phyloP scores from a whole-genome alignment of 2,329 filamentous ascomycete genomes.

The Colletotrichum falcatum region DNA sequence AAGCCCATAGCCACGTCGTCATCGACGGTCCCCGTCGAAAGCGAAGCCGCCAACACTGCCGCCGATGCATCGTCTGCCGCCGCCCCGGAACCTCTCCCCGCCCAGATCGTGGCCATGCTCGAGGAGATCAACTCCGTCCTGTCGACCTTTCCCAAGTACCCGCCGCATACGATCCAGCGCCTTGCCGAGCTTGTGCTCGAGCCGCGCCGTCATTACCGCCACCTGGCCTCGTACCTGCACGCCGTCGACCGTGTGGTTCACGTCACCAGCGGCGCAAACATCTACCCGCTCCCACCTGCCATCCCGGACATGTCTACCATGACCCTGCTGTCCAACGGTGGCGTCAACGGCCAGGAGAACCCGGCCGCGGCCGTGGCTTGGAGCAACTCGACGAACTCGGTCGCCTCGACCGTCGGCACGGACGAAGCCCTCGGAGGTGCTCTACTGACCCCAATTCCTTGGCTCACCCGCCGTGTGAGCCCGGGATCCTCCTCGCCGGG shows the following conservation, averaged over 20 bases:
- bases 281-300: slow-evolving; percentile 84
- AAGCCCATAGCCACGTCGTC: slow-evolving; percentile 52
- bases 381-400: slow-evolving; percentile 59
- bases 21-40: slow-evolving; percentile 49
- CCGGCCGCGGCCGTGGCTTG: slow-evolving; percentile 57
- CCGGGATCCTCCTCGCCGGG: slow-evolving; percentile 41
- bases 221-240: slow-evolving; percentile 86
- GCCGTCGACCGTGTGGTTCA: slow-evolving; percentile 91
- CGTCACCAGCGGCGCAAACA: slow-evolving; percentile 83
- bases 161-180: slow-evolving; percentile 93
- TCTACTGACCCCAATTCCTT: slow-evolving; percentile 92
- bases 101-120: slow-evolving; percentile 72
- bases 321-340: slow-evolving; percentile 70
- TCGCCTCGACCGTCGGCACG: slow-evolving; percentile 70
- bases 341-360: slow-evolving; percentile 57
- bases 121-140: slow-evolving; percentile 72
- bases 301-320: slow-evolving; percentile 69
- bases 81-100: slow-evolving; percentile 67
- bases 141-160: slow-evolving; percentile 76
- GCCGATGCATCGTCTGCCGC: slow-evolving; percentile 45
- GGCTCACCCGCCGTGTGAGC: slow-evolving; percentile 68
- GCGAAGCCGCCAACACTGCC: slow-evolving; percentile 51
- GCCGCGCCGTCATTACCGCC: slow-evolving; percentile 83
- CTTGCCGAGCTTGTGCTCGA: slow-evolving; percentile 86
- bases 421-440: slow-evolving; percentile 93